phyloP scores from a whole-genome alignment of 2,329 filamentous ascomycete genomes.

The Ophioceras dolichostomum region DNA sequence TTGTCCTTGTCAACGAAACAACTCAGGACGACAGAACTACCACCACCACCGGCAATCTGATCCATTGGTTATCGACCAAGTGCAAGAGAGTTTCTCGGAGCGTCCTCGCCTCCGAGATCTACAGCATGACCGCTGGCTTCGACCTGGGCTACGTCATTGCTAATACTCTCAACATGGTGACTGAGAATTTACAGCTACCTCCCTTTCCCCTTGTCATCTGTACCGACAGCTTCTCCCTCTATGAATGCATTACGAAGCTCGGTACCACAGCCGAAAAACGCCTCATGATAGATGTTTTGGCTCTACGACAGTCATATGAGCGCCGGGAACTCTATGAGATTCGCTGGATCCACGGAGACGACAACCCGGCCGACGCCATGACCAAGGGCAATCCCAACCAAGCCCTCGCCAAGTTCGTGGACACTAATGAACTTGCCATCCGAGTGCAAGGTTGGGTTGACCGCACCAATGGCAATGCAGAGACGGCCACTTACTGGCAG shows the following conservation, averaged over 20 bases:
- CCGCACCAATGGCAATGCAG: too few species aligned
- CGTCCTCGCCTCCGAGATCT: too few species aligned
- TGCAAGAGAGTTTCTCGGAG: background rate
- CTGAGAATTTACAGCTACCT: background rate
- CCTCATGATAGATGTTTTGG: background rate
- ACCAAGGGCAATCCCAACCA: background rate
- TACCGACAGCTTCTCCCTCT: background rate
- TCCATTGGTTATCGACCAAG: background rate
- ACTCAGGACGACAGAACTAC: background rate
- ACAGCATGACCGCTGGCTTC: background rate
- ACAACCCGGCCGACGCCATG: background rate
- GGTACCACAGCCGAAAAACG: background rate
- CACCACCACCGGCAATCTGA: background rate
- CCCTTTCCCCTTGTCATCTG: background rate
- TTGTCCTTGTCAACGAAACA: background rate
- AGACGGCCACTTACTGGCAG: too few species aligned
- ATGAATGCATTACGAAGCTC: background rate
- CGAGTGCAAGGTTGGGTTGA: too few species aligned
- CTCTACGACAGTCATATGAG: background rate
- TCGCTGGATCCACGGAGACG: background rate
- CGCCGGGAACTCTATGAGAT: background rate
- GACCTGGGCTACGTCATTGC: background rate
- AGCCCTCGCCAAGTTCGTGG: too few species aligned
- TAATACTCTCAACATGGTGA: background rate
- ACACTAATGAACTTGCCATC: too few species aligned